phyloP scores from a whole-genome alignment of 306 rosid genomes.

The Sphenostylis stenocarpa region DNA sequence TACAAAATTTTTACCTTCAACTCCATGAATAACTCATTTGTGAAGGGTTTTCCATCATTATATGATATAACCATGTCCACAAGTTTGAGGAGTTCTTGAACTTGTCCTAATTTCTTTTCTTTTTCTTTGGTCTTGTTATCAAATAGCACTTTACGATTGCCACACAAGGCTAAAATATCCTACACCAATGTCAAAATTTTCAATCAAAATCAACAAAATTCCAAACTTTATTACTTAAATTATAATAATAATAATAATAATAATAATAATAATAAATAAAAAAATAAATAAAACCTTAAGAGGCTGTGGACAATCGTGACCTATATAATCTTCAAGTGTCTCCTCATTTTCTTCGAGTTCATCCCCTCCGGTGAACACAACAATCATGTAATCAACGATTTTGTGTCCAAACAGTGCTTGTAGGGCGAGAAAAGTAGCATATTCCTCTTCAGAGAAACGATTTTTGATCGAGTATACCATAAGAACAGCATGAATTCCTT shows the following conservation, averaged over 20 bases:
- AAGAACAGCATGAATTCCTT: neutral
- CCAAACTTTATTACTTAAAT: too few relatives aligned
- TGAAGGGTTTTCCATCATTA: neutral
- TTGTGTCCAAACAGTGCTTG: neutral
- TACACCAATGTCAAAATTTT: neutral
- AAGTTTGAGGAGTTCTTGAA: neutral
- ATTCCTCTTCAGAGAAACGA: constrained; percentile 14
- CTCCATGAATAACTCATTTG: neutral
- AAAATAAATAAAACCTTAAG: neutral
- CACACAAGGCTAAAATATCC: neutral
- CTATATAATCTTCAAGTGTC: neutral
- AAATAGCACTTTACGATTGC: neutral
- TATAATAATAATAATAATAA: too few relatives aligned
- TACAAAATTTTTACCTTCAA: neutral
- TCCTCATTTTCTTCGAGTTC: neutral
- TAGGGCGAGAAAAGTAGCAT: neutral
- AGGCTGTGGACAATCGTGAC: neutral
- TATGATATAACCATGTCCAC: neutral
- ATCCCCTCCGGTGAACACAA: neutral
- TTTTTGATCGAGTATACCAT: neutral
- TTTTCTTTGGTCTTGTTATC: neutral
- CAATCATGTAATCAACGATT: neutral
- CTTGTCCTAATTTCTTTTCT: neutral
- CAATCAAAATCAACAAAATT: neutral
- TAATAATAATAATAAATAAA: neutral